Conservation (phyloP, 2,329 filamentous ascomycete species). For the Arthroderma sp. region DNA sequence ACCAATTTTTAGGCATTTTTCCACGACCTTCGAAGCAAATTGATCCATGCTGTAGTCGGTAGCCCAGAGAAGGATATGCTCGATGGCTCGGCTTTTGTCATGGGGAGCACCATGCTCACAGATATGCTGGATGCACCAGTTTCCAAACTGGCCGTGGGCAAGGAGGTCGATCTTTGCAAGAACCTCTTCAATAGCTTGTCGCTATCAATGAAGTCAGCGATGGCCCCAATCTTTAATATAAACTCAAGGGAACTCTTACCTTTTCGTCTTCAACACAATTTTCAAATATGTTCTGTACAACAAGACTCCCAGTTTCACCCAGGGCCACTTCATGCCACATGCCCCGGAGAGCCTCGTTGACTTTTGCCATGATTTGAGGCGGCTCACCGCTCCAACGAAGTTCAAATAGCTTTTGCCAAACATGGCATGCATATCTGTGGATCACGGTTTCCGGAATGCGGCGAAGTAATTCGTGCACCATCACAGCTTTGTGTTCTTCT, state of each 20-base stretch:
- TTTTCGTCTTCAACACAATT: conserved; percentile 98
- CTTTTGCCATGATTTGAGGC: conserved; percentile 95
- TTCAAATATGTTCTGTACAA: conserved; percentile 99
- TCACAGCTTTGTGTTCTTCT: conserved; percentile 93
- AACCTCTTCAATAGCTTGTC: conserved; percentile 93
- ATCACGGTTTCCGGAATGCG: conserved; percentile 96
- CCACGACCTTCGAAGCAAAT: conserved; percentile 96
- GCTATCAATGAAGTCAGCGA: conserved; percentile 40
- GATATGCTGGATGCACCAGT: conserved; percentile 99
- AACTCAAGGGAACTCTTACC: conserved; percentile 36
- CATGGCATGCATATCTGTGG: conserved; percentile 95
- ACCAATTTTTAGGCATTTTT: conserved; percentile 97
- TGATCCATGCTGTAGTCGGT: conserved; percentile 98
- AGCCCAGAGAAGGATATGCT: conserved; percentile 86
- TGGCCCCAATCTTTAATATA: conserved; percentile 11
- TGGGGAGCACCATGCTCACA: conserved; percentile 88
- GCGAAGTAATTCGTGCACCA: conserved; percentile 94
- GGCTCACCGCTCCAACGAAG: conserved; percentile 89
- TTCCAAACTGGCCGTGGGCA: conserved; percentile 93
- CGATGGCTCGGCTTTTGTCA: conserved; percentile 84
- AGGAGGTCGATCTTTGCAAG: conserved; percentile 90
- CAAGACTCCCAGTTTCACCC: conserved; percentile 91
- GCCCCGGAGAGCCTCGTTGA: conserved; percentile 84
- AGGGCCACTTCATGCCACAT: conserved; percentile 99
- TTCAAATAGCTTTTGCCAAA: conserved; percentile 99